Percentiles rank a stretch among this genome's conserved stretches.
Evolutionary conservation across 768 basidiomycete species (phyloP).

Genomic region (Pleurotus platypus): DNA sequence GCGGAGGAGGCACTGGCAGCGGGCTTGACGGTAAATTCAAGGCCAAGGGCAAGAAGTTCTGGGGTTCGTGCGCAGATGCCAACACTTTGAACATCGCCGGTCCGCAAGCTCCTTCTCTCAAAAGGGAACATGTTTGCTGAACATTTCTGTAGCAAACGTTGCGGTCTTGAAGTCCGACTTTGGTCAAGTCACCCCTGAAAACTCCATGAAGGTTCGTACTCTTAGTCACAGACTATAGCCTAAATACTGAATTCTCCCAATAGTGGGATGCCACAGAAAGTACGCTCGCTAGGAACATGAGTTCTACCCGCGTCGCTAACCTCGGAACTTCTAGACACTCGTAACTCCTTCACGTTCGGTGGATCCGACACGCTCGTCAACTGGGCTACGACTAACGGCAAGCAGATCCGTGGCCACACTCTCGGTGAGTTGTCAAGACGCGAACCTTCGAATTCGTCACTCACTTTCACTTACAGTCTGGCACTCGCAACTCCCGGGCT

Average conservation of each 20-base stretch:
- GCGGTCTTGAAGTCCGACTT: constrained; percentile 33
- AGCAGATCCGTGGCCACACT: constrained; percentile 39
- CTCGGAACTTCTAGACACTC: constrained; percentile 16
- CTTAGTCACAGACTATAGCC: background rate
- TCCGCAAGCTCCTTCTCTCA: constrained; percentile 13
- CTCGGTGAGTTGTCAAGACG: constrained; percentile 10
- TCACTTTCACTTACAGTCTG: constrained; percentile 14
- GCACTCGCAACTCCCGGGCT: constrained; percentile 37
- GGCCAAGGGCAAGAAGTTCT: constrained; percentile 31
- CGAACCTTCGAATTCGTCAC: background rate
- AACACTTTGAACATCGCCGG: constrained; percentile 27
- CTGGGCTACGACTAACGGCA: constrained; percentile 36
- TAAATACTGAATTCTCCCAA: background rate
- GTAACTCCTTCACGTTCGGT: constrained; percentile 29
- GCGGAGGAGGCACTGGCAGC: no score
- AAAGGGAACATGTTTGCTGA: background rate
- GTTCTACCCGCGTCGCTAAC: background rate
- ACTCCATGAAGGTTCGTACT: constrained; percentile 36
- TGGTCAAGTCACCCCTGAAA: constrained; percentile 40
- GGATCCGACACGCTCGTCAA: constrained; percentile 35
- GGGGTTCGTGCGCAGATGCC: constrained; percentile 28
- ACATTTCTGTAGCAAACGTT: constrained; percentile 21
- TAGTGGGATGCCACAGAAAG: constrained; percentile 39
- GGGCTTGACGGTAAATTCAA: constrained; percentile 26
- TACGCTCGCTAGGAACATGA: constrained; percentile 10